Conservation (phyloP, 306 rosid species). For the Trichosanthes cucumerina region DNA sequence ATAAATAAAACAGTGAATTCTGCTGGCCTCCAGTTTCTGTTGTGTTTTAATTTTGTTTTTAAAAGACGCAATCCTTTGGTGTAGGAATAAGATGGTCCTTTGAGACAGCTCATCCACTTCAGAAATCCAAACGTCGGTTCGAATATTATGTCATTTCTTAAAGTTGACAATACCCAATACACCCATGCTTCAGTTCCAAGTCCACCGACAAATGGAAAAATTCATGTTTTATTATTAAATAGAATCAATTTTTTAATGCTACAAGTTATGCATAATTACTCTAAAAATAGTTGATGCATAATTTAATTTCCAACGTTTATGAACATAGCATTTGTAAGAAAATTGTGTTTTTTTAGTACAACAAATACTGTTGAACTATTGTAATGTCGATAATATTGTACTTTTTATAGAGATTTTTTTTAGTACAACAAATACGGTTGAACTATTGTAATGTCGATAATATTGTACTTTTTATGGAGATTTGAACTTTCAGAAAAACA, state of each 20-base stretch:
- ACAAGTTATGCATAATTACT: neutral
- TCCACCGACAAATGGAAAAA: neutral
- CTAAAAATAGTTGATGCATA: neutral
- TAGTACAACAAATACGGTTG: too few species aligned
- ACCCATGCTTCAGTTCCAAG: neutral
- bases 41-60: neutral
- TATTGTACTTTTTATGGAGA: too few species aligned
- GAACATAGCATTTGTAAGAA: too few species aligned
- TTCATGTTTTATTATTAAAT: neutral
- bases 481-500: too few species aligned
- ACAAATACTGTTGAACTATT: too few species aligned
- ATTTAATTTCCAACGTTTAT: too few species aligned
- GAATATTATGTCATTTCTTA: neutral
- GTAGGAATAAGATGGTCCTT: neutral
- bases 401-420: too few species aligned
- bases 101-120: slow-evolving; percentile 6
- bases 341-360: too few species aligned
- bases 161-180: neutral
- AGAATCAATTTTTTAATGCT: neutral
- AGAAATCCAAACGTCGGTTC: slow-evolving; percentile 4
- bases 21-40: neutral
- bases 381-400: too few species aligned
- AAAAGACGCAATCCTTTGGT: neutral
- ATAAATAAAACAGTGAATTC: neutral
- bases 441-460: too few species aligned